phyloP scores from a whole-genome alignment of 2,329 filamentous ascomycete genomes.

The Fusarium staphyleae region DNA sequence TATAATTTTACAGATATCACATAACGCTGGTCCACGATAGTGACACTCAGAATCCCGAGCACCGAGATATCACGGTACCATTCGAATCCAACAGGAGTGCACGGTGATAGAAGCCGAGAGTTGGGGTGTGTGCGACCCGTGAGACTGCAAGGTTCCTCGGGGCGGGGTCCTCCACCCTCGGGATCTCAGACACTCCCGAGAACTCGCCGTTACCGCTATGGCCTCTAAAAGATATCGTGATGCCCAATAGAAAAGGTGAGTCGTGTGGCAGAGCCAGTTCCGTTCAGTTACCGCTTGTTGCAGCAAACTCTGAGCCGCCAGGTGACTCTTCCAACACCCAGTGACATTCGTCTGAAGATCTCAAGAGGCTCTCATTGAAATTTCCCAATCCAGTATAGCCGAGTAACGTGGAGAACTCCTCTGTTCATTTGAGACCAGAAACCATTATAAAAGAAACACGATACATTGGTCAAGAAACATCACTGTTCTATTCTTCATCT shows the following conservation, averaged over 20 bases:
- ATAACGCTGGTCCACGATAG: background rate
- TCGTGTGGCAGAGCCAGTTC: too few species aligned
- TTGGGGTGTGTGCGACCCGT: background rate
- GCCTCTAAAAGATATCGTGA: background rate
- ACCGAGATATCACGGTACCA: too few species aligned
- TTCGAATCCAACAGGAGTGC: background rate
- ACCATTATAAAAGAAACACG: conserved; percentile 4
- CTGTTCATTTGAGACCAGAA: background rate
- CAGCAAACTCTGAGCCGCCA: background rate
- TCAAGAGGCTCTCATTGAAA: conserved; percentile 7
- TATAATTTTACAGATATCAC: background rate
- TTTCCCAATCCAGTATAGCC: background rate
- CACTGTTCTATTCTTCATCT: background rate
- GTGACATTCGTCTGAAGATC: background rate
- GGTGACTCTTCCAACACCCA: background rate
- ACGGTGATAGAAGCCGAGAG: background rate
- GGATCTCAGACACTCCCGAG: background rate
- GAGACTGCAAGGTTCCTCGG: background rate
- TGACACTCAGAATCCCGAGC: background rate
- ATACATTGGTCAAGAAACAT: background rate
- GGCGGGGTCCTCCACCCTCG: conserved; percentile 4
- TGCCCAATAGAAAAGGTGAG: too few species aligned
- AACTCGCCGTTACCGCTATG: background rate
- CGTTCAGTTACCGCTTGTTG: background rate
- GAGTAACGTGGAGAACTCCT: background rate